phyloP scores from a whole-genome alignment of 2,329 filamentous ascomycete species.

The Tympanopsis confertula region DNA sequence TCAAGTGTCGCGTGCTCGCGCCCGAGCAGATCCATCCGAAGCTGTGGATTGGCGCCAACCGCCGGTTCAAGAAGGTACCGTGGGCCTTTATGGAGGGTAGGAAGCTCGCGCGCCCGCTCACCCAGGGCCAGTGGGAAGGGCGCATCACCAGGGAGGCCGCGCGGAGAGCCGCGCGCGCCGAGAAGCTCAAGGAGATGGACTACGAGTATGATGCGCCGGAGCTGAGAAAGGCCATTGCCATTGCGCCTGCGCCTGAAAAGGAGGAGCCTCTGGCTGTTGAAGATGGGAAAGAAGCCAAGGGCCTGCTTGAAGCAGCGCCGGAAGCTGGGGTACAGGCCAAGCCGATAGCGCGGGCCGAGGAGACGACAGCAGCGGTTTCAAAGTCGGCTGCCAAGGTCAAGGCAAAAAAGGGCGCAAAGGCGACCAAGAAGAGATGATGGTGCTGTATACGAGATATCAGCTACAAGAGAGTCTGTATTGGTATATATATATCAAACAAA shows the following conservation, averaged over 20 bases:
- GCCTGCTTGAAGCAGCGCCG: constrained; percentile 12
- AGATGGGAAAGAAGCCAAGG: constrained; percentile 15
- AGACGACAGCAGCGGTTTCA: constrained; percentile 11
- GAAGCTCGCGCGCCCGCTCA: constrained; percentile 60
- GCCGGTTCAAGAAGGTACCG: constrained; percentile 77
- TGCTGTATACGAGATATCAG: constrained; percentile 8
- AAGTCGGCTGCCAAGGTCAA: constrained; percentile 13
- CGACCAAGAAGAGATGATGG: no score
- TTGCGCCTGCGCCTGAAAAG: constrained; percentile 15
- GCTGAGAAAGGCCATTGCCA: constrained; percentile 46
- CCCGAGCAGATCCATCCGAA: constrained; percentile 67
- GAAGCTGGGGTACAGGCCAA: not conserved
- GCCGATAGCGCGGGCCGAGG: constrained; percentile 12
- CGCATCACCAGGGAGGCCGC: constrained; percentile 63
- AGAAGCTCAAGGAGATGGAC: constrained; percentile 67
- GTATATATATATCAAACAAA: constrained; percentile 3
- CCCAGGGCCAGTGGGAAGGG: constrained; percentile 67
- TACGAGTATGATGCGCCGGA: constrained; percentile 72
- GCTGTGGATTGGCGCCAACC: constrained; percentile 82
- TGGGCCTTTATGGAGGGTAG: constrained; percentile 77
- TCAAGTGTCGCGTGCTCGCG: constrained; percentile 74
- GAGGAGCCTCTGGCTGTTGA: constrained; percentile 15
- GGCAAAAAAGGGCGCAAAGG: constrained; percentile 7
- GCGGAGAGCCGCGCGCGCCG: constrained; percentile 55
- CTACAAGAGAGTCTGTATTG: constrained; percentile 7